These are phyloP conservation scores for Keithomyces neogunnii DNA, from an alignment of 2,329 filamentous ascomycete genomes.

Conservation along the genomic window DNA sequence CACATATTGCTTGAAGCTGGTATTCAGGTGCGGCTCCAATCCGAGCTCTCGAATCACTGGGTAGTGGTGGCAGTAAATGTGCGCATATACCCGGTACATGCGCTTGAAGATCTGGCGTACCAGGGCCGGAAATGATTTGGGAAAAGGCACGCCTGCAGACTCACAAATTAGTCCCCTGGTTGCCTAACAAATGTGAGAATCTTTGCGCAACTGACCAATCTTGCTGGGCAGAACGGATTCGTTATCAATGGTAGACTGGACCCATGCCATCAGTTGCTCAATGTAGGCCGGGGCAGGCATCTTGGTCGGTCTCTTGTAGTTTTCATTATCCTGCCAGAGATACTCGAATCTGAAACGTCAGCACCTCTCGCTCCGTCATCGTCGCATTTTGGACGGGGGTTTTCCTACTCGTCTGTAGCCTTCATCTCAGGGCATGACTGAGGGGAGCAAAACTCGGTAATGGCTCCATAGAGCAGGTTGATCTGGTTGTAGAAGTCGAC, in stretches of 20 bases:
- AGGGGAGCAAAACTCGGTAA: constrained; percentile 98
- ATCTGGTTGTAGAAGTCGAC: constrained; percentile 99
- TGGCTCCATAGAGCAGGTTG: constrained; percentile 96
- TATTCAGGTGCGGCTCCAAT: constrained; percentile 94
- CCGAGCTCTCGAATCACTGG: constrained; percentile 91
- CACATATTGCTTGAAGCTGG: constrained; percentile 99
- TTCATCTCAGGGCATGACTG: constrained; percentile 99
- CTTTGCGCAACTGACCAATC: constrained; percentile 50
- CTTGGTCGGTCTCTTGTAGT: constrained; percentile 93
- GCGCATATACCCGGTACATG: constrained; percentile 95
- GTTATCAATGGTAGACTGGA: constrained; percentile 91
- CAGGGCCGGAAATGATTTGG: constrained; percentile 80
- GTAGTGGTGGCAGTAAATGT: constrained; percentile 99
- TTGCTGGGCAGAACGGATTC: constrained; percentile 90
- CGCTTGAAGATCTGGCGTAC: constrained; percentile 97
- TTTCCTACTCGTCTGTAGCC: constrained; percentile 85
- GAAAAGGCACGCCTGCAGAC: constrained; percentile 73
- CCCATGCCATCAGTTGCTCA: constrained; percentile 95
- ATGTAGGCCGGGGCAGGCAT: constrained; percentile 97
- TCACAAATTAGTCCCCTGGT: background rate
- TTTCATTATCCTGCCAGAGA: constrained; percentile 93
- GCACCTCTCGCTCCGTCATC: background rate
- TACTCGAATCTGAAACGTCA: constrained; percentile 71
- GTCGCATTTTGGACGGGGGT: background rate
- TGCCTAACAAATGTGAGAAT: background rate